A percentile compares a stretch with the other conserved stretches of the same genome.
Conservation (phyloP, 345 rosid genomes). For the Citrus medica region DNA sequence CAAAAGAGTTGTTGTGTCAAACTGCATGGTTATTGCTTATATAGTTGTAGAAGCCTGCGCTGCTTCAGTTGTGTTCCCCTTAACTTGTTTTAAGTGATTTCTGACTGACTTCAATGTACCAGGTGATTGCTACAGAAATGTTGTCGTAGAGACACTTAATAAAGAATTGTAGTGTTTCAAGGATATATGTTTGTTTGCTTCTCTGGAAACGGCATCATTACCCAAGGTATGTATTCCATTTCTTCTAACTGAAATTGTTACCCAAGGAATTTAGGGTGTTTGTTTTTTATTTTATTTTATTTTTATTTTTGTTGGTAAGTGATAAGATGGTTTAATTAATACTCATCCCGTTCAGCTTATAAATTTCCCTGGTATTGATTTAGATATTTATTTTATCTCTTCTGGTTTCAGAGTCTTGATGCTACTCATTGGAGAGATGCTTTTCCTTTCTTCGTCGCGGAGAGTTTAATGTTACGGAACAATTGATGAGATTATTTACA, state of each 20-base stretch:
- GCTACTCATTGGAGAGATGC: background rate
- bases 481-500: background rate
- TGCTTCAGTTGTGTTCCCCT: background rate
- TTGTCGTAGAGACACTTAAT: background rate
- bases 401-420: background rate
- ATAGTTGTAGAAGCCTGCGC: background rate
- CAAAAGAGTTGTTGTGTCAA: too few species aligned
- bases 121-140: background rate
- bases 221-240: background rate
- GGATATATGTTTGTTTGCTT: background rate
- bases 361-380: background rate
- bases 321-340: background rate
- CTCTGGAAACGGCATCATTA: background rate
- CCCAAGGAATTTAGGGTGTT: background rate
- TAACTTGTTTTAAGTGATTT: background rate
- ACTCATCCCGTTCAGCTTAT: background rate
- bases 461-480: background rate
- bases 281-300: too few species aligned
- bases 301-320: too few species aligned
- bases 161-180: background rate
- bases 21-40: background rate
- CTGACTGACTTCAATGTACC: background rate
- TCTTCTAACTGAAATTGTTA: background rate
- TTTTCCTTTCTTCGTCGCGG: background rate
- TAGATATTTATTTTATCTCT: background rate